Evolutionary conservation across 192 early-diverging fungal genomes (phyloP).

Genomic region (Lunasporangiospora selenospora): DNA sequence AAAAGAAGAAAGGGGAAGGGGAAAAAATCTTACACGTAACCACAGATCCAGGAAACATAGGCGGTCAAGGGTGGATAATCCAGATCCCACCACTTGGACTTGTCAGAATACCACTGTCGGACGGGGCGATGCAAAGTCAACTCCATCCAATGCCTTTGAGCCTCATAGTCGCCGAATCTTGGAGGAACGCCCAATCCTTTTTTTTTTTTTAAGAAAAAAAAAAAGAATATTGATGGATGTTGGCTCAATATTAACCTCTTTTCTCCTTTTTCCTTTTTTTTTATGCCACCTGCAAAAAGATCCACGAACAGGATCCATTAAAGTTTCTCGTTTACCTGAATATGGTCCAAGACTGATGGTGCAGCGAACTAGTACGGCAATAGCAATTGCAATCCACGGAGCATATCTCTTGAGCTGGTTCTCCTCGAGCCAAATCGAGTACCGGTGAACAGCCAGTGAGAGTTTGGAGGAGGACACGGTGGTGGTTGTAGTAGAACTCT

Average conservation of each 20-base stretch:
- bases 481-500: neutral
- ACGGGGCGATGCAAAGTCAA: slow-evolving; percentile 82
- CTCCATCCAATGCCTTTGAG: slow-evolving; percentile 99
- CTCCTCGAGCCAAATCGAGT: slow-evolving; percentile 45
- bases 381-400: slow-evolving; percentile 50
- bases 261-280: too few species aligned
- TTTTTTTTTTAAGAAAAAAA: neutral
- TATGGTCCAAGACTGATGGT: slow-evolving; percentile 71
- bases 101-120: slow-evolving; percentile 88
- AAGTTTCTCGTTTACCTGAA: slow-evolving; percentile 61
- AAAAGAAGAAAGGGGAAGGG: neutral
- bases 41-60: slow-evolving; percentile 90
- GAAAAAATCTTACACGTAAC: slow-evolving; percentile 63
- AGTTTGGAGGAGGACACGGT: slow-evolving; percentile 14
- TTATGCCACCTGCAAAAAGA: too few species aligned
- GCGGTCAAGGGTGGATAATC: slow-evolving; percentile 98
- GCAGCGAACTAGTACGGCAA: slow-evolving; percentile 69
- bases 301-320: too few species aligned
- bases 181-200: slow-evolving; percentile 73
- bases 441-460: slow-evolving; percentile 13
- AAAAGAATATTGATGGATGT: neutral
- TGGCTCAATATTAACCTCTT: too few species aligned
- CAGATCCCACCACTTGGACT: slow-evolving; percentile 91
- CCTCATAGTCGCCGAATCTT: slow-evolving; percentile 95
- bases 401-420: slow-evolving; percentile 47